Evolutionary conservation across 2,329 filamentous ascomycete genomes (phyloP).

Genomic region (Hortaea werneckii): DNA sequence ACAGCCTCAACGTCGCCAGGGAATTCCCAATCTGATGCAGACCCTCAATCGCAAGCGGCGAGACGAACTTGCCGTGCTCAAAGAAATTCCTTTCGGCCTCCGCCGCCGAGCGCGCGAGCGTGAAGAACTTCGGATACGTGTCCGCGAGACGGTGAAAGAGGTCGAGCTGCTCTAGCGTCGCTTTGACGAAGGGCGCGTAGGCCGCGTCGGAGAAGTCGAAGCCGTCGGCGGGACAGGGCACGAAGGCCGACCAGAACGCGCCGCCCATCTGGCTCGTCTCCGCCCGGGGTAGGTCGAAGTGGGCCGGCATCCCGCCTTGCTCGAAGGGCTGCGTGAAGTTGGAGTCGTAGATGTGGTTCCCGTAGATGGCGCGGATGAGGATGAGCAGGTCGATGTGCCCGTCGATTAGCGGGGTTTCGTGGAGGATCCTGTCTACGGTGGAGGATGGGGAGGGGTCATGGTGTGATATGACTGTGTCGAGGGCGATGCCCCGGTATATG

Average conservation of each 20-base stretch:
- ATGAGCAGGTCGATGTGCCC: slow-evolving; percentile 85
- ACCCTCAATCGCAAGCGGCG: slow-evolving; percentile 72
- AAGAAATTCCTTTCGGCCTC: slow-evolving; percentile 48
- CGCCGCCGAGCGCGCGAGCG: slow-evolving; percentile 48
- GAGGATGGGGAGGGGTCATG: neutral
- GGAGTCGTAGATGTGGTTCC: slow-evolving; percentile 63
- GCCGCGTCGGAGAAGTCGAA: slow-evolving; percentile 64
- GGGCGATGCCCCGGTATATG: neutral
- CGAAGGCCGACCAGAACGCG: slow-evolving; percentile 87
- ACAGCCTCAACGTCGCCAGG: slow-evolving; percentile 62
- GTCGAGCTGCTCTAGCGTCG: slow-evolving; percentile 67
- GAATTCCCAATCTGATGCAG: slow-evolving; percentile 91
- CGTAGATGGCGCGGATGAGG: slow-evolving; percentile 52
- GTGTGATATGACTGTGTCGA: neutral
- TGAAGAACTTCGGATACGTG: slow-evolving; percentile 60
- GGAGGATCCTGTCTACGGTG: slow-evolving; percentile 13
- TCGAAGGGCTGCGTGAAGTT: slow-evolving; percentile 66
- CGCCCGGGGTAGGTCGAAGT: slow-evolving; percentile 73
- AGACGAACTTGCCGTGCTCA: slow-evolving; percentile 48
- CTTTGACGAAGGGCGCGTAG: slow-evolving; percentile 56
- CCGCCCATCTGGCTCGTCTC: slow-evolving; percentile 63
- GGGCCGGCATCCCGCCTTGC: slow-evolving; percentile 54
- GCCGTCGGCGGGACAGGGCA: slow-evolving; percentile 62
- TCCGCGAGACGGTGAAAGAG: slow-evolving; percentile 54
- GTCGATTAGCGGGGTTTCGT: slow-evolving; percentile 40